Evolutionary conservation across 2,329 filamentous ascomycete genomes (phyloP), one percentile per base, ranked within the genome.

Genomic region (Stagonosporopsis cucurbitacearum): DNA sequence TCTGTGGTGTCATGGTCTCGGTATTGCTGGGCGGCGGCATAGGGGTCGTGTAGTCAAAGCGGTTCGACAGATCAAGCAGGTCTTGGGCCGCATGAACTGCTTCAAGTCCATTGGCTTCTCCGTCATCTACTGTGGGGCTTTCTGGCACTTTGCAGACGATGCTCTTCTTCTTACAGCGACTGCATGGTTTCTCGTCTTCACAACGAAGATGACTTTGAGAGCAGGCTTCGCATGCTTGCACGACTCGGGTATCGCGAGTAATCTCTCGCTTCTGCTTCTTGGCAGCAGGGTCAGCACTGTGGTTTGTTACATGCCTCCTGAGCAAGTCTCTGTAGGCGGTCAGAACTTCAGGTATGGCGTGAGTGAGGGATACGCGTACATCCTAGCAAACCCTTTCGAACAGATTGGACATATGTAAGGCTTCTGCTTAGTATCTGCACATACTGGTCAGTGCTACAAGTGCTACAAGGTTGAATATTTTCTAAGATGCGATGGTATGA

Each of bases 121-220:
- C 54, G 2, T 62, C 58, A 19, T 67, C 65, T 30, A 45, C 54
- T 30, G 45, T 47, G 32, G 46, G 40, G 30, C 43, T 25, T 35
- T 64, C 58, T n/a, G 65, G 63, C 13, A 71, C 58, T 39, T 62
- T 72, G 53, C 81, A 84, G 6, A 68, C 60, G 19, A 83, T 77
- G 60, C 77, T 76, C 60, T 80, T 82, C 62, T 80, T 80, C 36
- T 71, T 76, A 67, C 82, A 84, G 41, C 82, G 74, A 58, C 75
- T 79, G 63, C 82, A 84, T 7, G 82, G 82, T 68, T 84, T 84
- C 41, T 79, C 75, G 58, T 84, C 81, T 57, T 83, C 81, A 58
- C 82, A 84, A 63, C 81, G 81, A 19, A 84, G 71, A 62, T 84
- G 82, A 2, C 80, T 78, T 20, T 77, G 74, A 20, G 82, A 81